These are phyloP conservation scores for Plasmodium ovale DNA, from an alignment of 169 alveolate species.

Conservation along the genomic window DNA sequence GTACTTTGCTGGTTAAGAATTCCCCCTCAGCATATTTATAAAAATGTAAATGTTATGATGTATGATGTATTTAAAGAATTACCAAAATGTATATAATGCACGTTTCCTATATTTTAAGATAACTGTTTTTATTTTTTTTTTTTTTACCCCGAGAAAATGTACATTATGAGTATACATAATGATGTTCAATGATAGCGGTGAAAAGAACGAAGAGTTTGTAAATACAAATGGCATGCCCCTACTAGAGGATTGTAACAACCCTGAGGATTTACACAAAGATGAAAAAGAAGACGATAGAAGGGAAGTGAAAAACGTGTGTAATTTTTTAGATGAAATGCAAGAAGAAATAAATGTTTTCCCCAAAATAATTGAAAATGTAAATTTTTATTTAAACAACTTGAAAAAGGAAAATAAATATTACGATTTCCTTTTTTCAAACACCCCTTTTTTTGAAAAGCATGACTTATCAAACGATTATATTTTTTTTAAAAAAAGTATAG, in stretches of 20 bases:
- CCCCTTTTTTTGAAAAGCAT: conserved; percentile 1
- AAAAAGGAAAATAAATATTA: conserved; percentile 47
- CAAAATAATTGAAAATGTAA: conserved; percentile 44
- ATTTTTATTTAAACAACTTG: conserved; percentile 23
- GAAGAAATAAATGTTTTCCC: conserved; percentile 18
- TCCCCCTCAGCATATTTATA: not conserved
- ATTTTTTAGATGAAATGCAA: conserved; percentile 13
- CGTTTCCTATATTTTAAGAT: not conserved
- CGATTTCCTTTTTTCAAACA: conserved; percentile 32
- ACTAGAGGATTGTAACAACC: not conserved
- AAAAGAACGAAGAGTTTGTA: not conserved
- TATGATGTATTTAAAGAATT: too few relatives aligned
- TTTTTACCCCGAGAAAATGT: conserved; percentile 12
- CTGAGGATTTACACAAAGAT: not conserved
- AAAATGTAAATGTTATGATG: not conserved
- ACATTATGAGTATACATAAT: not conserved
- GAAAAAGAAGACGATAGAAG: conserved; percentile 5
- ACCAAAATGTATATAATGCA: conserved; percentile 1
- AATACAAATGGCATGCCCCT: too few relatives aligned
- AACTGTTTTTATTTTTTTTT: not conserved
- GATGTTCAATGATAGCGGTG: conserved; percentile 17
- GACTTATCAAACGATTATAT: conserved; percentile 9
- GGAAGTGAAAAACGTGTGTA: not conserved
- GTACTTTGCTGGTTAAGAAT: not conserved
- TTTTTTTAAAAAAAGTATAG: conserved; percentile 25